A percentile compares a stretch with the other conserved stretches of the same genome.
Evolutionary conservation across 1,284 basidiomycete genomes (phyloP).

Genomic region (Fomitopsis schrenkii): DNA sequence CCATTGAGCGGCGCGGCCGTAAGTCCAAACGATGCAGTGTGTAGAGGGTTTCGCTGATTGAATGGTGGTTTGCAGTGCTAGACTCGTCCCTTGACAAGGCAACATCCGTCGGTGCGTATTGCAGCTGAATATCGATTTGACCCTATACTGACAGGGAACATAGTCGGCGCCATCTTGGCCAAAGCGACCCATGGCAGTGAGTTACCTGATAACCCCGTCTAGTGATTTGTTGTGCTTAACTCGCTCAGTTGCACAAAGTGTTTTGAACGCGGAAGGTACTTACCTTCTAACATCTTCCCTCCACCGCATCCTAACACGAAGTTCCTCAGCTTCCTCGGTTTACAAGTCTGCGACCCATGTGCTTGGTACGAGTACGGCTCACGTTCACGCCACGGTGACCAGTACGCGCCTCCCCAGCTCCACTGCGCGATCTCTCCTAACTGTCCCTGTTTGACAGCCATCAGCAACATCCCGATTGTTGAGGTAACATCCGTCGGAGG

Average conservation of each 20-base stretch:
- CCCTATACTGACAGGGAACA: background rate
- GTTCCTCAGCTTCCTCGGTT: conserved; percentile 7
- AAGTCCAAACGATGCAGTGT: background rate
- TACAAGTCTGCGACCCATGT: conserved; percentile 9
- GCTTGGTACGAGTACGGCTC: conserved; percentile 14
- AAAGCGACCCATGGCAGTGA: conserved; percentile 8
- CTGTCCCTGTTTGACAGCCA: conserved; percentile 6
- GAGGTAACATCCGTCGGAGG: conserved; percentile 23
- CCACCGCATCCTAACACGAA: background rate
- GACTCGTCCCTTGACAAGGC: conserved; percentile 9
- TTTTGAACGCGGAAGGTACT: background rate
- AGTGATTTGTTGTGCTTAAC: background rate
- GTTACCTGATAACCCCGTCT: background rate
- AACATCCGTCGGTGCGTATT: conserved; percentile 8
- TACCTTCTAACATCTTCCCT: background rate
- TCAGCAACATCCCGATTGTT: conserved; percentile 20
- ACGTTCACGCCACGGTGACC: conserved; percentile 16
- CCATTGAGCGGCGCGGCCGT: conserved; percentile 9
- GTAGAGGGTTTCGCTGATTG: background rate
- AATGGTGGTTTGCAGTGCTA: conserved; percentile 2
- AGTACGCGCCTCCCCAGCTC: conserved; percentile 4
- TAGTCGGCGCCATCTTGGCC: background rate
- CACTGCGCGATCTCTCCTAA: background rate
- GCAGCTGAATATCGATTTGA: background rate
- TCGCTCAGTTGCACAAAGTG: background rate